A percentile compares a stretch with the other conserved stretches of the same genome.
Evolutionary conservation across 225 moss, liverwort and hornwort species (phyloP).

Genomic region (Pseudisothecium myosuroides): DNA sequence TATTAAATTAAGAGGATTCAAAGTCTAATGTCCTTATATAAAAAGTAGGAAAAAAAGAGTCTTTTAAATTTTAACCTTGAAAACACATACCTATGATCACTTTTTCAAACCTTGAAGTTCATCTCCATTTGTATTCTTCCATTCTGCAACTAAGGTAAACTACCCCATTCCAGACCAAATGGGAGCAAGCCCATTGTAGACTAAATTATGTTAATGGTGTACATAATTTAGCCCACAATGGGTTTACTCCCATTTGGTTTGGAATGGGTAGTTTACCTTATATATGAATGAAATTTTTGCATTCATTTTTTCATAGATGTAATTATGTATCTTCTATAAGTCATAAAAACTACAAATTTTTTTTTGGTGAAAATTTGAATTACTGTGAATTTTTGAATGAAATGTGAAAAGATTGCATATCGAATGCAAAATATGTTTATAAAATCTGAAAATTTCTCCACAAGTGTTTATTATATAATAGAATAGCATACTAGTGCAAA

Average conservation of each 20-base stretch:
- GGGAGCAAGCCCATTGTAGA: too few relatives aligned
- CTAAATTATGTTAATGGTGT: too few relatives aligned
- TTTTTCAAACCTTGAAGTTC: background rate
- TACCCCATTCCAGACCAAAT: too few relatives aligned
- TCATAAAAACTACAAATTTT: background rate
- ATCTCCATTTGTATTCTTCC: accelerated
- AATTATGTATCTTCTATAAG: background rate
- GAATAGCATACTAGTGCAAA: background rate
- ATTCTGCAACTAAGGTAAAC: background rate
- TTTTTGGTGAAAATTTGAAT: background rate
- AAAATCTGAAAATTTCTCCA: background rate
- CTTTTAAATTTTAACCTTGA: background rate
- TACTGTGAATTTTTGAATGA: background rate
- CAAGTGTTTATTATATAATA: background rate
- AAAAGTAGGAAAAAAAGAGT: accelerated
- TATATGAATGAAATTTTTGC: background rate
- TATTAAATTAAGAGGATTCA: background rate
- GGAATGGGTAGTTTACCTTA: too few relatives aligned
- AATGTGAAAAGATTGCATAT: background rate
- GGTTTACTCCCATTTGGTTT: too few relatives aligned
- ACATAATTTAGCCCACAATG: too few relatives aligned
- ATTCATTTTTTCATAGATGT: background rate
- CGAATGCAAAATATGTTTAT: background rate
- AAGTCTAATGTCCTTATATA: background rate
- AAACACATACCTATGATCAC: background rate